A percentile compares a stretch with the other conserved stretches of the same genome.
phyloP scores from a whole-genome alignment of 257 asterid genomes.

The Linderniella brevidens region DNA sequence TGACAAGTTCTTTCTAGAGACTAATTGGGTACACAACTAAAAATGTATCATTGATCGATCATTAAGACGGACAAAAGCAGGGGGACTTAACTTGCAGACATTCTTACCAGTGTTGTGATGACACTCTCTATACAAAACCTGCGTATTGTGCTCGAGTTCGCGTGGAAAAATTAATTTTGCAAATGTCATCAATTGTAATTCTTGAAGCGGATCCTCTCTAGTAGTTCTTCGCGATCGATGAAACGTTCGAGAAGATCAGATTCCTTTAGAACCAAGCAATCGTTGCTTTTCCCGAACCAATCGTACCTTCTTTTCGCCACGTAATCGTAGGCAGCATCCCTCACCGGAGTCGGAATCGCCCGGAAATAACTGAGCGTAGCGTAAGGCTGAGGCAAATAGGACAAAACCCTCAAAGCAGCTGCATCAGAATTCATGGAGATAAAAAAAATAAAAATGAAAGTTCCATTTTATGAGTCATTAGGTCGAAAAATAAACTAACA shows the following conservation, averaged over 20 bases:
- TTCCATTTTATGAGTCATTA: not conserved
- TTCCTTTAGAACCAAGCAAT: slow-evolving; percentile 67
- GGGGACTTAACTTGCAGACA: no score
- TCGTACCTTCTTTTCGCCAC: slow-evolving; percentile 58
- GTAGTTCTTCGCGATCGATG: slow-evolving; percentile 65
- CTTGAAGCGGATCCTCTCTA: slow-evolving; percentile 25
- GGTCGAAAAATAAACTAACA: not conserved
- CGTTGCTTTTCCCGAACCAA: slow-evolving; percentile 67
- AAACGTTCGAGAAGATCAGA: slow-evolving; percentile 76
- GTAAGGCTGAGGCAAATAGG: slow-evolving; percentile 69
- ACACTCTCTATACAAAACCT: no score
- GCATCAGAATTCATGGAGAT: slow-evolving; percentile 16
- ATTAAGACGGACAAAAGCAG: no score
- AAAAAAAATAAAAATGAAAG: no score
- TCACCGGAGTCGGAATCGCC: slow-evolving; percentile 62
- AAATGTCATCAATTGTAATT: no score
- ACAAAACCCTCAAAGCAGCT: slow-evolving; percentile 76
- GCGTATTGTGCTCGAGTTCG: no score
- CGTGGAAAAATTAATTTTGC: no score
- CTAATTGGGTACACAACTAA: no score
- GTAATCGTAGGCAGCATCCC: slow-evolving; percentile 67
- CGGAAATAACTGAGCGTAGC: slow-evolving; percentile 41
- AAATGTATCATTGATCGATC: no score
- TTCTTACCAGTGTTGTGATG: no score
- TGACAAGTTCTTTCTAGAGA: no score